phyloP scores from a whole-genome alignment of 2,329 filamentous ascomycete genomes.

The Neodidymelliopsis sp. region DNA sequence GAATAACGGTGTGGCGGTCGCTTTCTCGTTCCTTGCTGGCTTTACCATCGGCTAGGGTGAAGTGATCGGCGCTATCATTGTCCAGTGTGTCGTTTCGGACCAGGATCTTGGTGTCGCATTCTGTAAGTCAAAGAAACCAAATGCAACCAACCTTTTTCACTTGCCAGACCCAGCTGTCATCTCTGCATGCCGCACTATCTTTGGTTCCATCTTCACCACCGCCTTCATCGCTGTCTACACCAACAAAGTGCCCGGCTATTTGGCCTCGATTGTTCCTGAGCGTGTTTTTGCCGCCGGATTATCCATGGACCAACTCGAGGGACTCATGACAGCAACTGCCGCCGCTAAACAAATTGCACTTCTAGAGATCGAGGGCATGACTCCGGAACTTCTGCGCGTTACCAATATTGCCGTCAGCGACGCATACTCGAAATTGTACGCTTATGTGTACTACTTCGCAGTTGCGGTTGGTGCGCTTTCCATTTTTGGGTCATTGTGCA shows the following conservation, averaged over 20 bases:
- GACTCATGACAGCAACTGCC: conserved; percentile 23
- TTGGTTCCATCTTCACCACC: conserved; percentile 27
- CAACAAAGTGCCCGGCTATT: conserved; percentile 28
- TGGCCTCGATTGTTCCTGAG: conserved; percentile 17
- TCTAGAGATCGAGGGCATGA: conserved; percentile 14
- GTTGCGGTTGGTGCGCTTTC: conserved; percentile 24
- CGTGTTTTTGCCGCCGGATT: conserved; percentile 25
- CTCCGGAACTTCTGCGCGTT: conserved; percentile 20
- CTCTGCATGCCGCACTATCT: conserved; percentile 24
- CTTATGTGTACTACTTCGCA: conserved; percentile 33
- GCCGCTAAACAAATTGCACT: conserved; percentile 20
- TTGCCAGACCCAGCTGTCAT: conserved; percentile 16
- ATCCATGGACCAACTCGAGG: conserved; percentile 20
- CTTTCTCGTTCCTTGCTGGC: conserved; percentile 21
- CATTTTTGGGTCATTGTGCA: conserved; percentile 21
- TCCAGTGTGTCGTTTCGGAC: conserved; percentile 24
- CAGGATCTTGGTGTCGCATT: conserved; percentile 24
- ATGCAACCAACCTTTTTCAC: not conserved
- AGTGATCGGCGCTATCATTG: conserved; percentile 22
- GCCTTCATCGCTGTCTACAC: conserved; percentile 32
- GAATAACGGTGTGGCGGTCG: conserved; percentile 19
- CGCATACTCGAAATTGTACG: conserved; percentile 26
- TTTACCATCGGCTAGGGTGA: conserved; percentile 28
- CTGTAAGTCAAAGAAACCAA: conserved; percentile 13
- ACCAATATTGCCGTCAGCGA: conserved; percentile 22